Evolutionary conservation across 1,284 basidiomycete genomes (phyloP).

Genomic region (Exobasidium cylindrosporum): DNA sequence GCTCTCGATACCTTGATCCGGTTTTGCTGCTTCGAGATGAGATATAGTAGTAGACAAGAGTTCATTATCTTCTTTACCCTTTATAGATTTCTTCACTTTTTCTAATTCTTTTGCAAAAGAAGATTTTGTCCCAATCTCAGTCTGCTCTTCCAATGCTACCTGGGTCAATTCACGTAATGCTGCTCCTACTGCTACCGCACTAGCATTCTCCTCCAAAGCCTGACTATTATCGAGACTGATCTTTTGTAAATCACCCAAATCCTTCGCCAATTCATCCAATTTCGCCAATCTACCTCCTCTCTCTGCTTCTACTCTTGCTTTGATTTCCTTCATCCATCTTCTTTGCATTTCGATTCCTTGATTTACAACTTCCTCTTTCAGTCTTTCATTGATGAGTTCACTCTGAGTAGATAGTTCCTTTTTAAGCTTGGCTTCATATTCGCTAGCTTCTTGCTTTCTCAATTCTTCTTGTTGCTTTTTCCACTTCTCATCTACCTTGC

Average conservation of each 20-base stretch:
- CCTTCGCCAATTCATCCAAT: conserved; percentile 85
- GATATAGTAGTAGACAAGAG: conserved; percentile 38
- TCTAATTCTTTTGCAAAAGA: conserved; percentile 85
- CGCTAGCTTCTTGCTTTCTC: conserved; percentile 69
- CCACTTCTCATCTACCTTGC: conserved; percentile 81
- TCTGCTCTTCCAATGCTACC: conserved; percentile 61
- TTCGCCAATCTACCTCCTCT: conserved; percentile 91
- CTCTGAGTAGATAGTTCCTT: conserved; percentile 83
- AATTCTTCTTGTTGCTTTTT: conserved; percentile 78
- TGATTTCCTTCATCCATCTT: conserved; percentile 93
- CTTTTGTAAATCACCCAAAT: conserved; percentile 84
- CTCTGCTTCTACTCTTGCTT: conserved; percentile 91
- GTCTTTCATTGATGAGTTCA: conserved; percentile 77
- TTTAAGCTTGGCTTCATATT: conserved; percentile 82
- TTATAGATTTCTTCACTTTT: conserved; percentile 65
- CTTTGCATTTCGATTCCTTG: conserved; percentile 97
- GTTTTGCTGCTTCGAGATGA: conserved; percentile 65
- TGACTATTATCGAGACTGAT: conserved; percentile 85
- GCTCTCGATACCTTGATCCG: conserved; percentile 78
- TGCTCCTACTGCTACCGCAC: conserved; percentile 63
- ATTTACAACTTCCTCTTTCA: conserved; percentile 90
- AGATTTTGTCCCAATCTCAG: conserved; percentile 63
- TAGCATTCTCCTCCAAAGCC: conserved; percentile 81
- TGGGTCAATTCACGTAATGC: conserved; percentile 38
- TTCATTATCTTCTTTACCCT: conserved; percentile 63